Conservation (phyloP, 208 protist genomes). For the Spironucleus salmonicida region DNA sequence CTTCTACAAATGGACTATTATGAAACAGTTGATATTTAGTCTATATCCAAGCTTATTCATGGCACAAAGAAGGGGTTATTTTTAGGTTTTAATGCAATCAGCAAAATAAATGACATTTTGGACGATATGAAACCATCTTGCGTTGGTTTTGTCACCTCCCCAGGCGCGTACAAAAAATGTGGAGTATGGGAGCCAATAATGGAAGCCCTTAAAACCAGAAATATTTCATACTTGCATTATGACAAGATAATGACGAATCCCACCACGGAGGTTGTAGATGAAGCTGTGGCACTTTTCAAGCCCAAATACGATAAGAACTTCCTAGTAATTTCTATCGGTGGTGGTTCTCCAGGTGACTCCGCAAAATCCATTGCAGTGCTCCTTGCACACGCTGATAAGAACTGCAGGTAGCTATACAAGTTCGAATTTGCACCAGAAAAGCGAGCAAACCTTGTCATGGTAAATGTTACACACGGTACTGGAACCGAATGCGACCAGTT, state of each 20-base stretch:
- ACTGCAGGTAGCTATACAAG: constrained; percentile 2
- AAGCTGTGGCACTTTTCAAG: constrained; percentile 24
- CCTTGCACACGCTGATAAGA: constrained; percentile 28
- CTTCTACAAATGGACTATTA: constrained; percentile 12
- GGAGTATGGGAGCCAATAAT: constrained; percentile 28
- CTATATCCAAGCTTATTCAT: neutral
- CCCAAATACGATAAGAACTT: constrained; percentile 24
- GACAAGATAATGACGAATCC: constrained; percentile 37
- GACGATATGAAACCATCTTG: constrained; percentile 15
- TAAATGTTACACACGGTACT: constrained; percentile 40
- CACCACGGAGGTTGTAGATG: neutral
- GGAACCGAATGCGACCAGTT: constrained; percentile 39
- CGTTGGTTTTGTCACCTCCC: constrained; percentile 32
- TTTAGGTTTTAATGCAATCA: constrained; percentile 28
- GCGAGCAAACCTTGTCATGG: constrained; percentile 23
- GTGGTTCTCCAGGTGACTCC: constrained; percentile 35
- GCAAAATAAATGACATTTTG: constrained; percentile 31
- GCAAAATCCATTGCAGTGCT: constrained; percentile 35
- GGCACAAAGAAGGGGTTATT: constrained; percentile 23
- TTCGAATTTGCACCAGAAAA: constrained; percentile 25
- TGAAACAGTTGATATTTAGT: constrained; percentile 3
- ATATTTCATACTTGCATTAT: constrained; percentile 32
- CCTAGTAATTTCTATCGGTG: constrained; percentile 24
- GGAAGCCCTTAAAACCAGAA: neutral
- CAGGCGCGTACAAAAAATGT: constrained; percentile 18